A percentile compares a stretch with the other conserved stretches of the same genome.
phyloP scores from a whole-genome alignment of 2,329 filamentous ascomycete genomes.

The Cordyceps cicadae region DNA sequence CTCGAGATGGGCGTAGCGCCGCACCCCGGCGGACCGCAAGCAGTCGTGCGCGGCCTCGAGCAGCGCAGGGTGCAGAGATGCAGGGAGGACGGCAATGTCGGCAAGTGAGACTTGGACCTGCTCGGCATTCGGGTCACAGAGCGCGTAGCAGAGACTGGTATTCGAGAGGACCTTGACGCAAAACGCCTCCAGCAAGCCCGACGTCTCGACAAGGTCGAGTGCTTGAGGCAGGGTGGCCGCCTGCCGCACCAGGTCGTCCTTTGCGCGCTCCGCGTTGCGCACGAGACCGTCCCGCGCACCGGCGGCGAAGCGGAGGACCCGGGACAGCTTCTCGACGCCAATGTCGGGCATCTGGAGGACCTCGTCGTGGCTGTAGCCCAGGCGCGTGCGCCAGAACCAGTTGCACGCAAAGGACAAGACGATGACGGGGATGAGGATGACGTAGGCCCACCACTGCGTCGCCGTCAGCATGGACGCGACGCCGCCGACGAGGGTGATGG shows the following conservation, averaged over 20 bases:
- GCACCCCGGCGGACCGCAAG: not conserved
- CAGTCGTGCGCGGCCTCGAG: conserved; percentile 4
- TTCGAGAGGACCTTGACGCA: conserved; percentile 6
- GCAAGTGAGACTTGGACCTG: conserved; percentile 5
- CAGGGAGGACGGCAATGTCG: conserved; percentile 1
- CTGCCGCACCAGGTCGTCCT: not conserved
- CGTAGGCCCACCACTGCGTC: conserved; percentile 44
- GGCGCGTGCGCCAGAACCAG: conserved; percentile 36
- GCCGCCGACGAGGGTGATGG: conserved; percentile 38
- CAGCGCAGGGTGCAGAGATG: not conserved
- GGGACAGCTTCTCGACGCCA: not conserved
- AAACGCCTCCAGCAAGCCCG: conserved; percentile 9
- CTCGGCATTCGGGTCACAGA: not conserved
- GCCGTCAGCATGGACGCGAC: conserved; percentile 42
- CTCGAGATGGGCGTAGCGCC: conserved; percentile 7
- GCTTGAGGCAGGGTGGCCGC: not conserved
- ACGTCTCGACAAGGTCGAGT: conserved; percentile 4
- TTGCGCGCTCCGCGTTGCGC: not conserved
- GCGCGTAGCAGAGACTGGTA: not conserved
- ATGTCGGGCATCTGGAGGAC: conserved; percentile 15
- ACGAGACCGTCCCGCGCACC: not conserved
- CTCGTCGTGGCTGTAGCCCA: conserved; percentile 32
- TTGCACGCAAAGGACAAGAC: conserved; percentile 37
- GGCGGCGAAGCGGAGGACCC: not conserved
- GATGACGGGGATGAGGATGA: conserved; percentile 43